phyloP scores from a whole-genome alignment of 805 yeast genomes.

The Candida fluviatilis region DNA sequence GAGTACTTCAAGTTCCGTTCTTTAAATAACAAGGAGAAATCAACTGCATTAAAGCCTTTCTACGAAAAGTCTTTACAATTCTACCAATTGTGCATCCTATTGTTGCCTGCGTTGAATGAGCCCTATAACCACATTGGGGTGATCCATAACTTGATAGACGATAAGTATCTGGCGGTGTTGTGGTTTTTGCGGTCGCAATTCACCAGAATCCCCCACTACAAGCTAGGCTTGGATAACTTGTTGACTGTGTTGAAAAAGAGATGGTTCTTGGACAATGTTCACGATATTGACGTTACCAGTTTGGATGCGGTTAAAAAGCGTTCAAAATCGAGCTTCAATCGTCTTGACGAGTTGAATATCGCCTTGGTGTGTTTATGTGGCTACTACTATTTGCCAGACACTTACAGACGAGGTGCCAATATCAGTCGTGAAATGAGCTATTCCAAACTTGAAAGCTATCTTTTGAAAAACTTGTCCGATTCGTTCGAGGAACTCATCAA shows the following conservation, averaged over 20 bases:
- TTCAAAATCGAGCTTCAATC: constrained; percentile 9
- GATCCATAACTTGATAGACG: constrained; percentile 36
- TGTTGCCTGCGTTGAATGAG: constrained; percentile 67
- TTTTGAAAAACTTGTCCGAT: constrained; percentile 16
- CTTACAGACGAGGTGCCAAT: constrained; percentile 18
- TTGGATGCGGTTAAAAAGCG: constrained; percentile 11
- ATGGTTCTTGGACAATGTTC: constrained; percentile 25
- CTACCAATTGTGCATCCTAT: constrained; percentile 49
- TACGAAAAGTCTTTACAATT: constrained; percentile 24
- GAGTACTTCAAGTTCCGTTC: constrained; percentile 30
- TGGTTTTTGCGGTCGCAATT: constrained; percentile 54
- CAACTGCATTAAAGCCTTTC: constrained; percentile 31
- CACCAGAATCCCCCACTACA: constrained; percentile 46
- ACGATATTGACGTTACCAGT: constrained; percentile 15
- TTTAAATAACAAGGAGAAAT: constrained; percentile 19
- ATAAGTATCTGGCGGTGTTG: constrained; percentile 44
- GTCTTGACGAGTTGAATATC: constrained; percentile 13
- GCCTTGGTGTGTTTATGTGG: constrained; percentile 36
- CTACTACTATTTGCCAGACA: constrained; percentile 39
- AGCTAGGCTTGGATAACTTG: constrained; percentile 46
- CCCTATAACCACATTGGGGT: constrained; percentile 59
- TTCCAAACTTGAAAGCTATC: constrained; percentile 19
- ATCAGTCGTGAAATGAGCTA: constrained; percentile 18
- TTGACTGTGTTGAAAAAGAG: constrained; percentile 32
- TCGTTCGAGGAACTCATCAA: constrained; percentile 10